phyloP scores from a whole-genome alignment of 2,329 filamentous ascomycete genomes.

The Arthrocladium fulminans region DNA sequence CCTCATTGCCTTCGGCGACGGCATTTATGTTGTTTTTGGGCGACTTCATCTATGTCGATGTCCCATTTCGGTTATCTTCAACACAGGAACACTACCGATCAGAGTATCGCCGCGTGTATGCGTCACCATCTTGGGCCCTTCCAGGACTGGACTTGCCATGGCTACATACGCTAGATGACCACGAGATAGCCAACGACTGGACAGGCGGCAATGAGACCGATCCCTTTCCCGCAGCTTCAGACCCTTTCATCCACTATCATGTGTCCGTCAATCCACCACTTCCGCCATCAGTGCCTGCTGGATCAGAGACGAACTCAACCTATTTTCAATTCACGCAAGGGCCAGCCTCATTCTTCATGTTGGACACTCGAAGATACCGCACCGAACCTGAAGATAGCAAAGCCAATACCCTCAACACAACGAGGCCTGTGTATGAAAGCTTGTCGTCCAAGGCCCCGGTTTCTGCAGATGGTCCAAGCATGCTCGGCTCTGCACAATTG shows the following conservation, averaged over 20 bases:
- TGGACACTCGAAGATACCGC: conserved; percentile 84
- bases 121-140: conserved; percentile 74
- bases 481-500: conserved; percentile 75
- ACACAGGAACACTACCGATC: conserved; percentile 68
- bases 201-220: conserved; percentile 64
- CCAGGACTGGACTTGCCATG: conserved; percentile 73
- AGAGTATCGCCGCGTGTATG: conserved; percentile 93
- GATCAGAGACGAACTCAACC: conserved; percentile 49
- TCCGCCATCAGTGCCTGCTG: conserved; percentile 43
- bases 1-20: conserved; percentile 53
- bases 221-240: conserved; percentile 68
- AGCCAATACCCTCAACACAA: background rate
- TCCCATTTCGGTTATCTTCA: conserved; percentile 68
- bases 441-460: conserved; percentile 7
- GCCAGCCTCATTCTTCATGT: conserved; percentile 86
- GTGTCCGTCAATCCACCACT: conserved; percentile 71
- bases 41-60: conserved; percentile 54
- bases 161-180: conserved; percentile 95
- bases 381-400: conserved; percentile 35
- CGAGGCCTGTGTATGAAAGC: conserved; percentile 12
- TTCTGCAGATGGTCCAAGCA: conserved; percentile 57
- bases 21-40: conserved; percentile 59
- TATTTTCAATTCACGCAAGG: conserved; percentile 88
- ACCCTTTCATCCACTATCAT: conserved; percentile 83
- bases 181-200: conserved; percentile 96